Conservation (phyloP, 495 filamentous ascomycete species). For the Geopyxis carbonaria region DNA sequence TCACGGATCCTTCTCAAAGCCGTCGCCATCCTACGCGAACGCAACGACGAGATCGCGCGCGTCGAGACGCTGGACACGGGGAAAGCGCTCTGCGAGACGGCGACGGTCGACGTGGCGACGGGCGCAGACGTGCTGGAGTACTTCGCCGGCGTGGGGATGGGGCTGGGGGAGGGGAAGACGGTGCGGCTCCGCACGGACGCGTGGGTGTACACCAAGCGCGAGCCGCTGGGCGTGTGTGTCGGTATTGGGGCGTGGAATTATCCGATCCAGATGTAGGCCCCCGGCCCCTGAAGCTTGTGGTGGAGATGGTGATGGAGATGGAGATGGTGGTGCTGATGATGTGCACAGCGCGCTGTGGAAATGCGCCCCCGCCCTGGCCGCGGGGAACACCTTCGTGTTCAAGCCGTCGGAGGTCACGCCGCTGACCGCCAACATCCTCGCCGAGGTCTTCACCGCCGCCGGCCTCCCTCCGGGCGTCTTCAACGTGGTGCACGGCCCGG, state of each 20-base stretch:
- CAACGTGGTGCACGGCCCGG: constrained; percentile 61
- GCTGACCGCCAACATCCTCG: constrained; percentile 50
- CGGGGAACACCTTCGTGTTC: constrained; percentile 76
- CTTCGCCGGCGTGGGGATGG: constrained; percentile 53
- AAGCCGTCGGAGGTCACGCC: constrained; percentile 72
- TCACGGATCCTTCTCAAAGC: constrained; percentile 55
- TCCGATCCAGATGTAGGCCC: constrained; percentile 54
- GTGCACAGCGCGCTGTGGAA: constrained; percentile 67
- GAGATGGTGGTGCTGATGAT: too few species aligned
- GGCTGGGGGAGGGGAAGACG: constrained; percentile 54
- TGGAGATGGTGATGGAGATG: too few species aligned
- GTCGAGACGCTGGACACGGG: constrained; percentile 58
- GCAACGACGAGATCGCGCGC: constrained; percentile 52
- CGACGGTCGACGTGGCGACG: constrained; percentile 54
- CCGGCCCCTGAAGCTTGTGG: background rate
- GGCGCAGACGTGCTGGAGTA: constrained; percentile 65
- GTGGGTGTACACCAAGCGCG: constrained; percentile 59
- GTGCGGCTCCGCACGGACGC: constrained; percentile 49
- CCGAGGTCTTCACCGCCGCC: constrained; percentile 52
- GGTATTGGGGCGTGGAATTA: constrained; percentile 79
- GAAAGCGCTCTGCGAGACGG: constrained; percentile 58
- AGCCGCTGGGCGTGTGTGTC: constrained; percentile 56
- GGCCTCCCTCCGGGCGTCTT: constrained; percentile 65
- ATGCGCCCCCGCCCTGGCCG: constrained; percentile 61
- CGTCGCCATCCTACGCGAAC: constrained; percentile 44